Evolutionary conservation across 306 rosid species (phyloP), one percentile per base, ranked within the genome.

Genomic region (Quillaja saponaria): DNA sequence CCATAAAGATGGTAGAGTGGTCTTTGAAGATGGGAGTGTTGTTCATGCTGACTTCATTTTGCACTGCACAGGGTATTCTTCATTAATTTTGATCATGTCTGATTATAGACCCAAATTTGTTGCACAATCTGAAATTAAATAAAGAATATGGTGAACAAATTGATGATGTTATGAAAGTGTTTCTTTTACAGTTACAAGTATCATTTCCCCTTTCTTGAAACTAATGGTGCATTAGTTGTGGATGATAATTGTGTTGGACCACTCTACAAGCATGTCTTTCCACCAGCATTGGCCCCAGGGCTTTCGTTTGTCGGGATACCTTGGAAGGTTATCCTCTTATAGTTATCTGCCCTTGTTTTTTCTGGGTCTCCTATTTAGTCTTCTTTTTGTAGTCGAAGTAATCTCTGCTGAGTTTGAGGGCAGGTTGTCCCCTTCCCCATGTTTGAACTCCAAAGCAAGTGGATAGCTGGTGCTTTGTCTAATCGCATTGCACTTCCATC

Each of bases 301-400:
- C 95, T 89, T 71, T 89, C 96, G 49, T 89, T 89, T 72, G 84
- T 89, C 20, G 95, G 96, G 28, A 40, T 86, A 56, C 87, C 91
- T 14, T 78, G 81, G 73, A 84, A 78, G 87, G 96, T 81, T 64
- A 13, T 45, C 7, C 0, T 37, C 50, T 37, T 37, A 6, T 37
- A n/a, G 37, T 18, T 64, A 10, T 19, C 38, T 44, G 11, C 51
- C 65, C 58, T 74, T 37, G 7, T 34, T 35, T 39, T 17, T 15
- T 52, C 10, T 37, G 40, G 63, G 11, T 49, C 39, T 59, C 0
- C 4, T 46, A 58, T 61, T 8, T 45, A 33, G 55, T 45, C 16
- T 15, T 37, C 40, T 37, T 34, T 55, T 35, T 20, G 10, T 17
- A 10, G 21, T 59, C 39, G n/a, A 17, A 12, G 62, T 40, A 14